Base-by-base conservation (phyloP, 2,329 filamentous ascomycete genomes). In the Nemania sp. region DNA sequence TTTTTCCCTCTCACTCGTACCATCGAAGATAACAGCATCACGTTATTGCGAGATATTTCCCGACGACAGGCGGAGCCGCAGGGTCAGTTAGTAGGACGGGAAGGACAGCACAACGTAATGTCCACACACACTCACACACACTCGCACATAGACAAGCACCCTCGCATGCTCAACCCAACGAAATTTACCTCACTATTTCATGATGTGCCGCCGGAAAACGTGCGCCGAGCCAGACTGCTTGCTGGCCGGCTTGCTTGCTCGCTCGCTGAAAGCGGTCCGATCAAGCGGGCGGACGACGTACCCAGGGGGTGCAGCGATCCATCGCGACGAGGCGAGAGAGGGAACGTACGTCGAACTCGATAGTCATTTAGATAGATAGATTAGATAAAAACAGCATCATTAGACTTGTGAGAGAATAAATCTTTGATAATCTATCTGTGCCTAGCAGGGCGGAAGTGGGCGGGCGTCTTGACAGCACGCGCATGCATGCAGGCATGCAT, bases 11-110 rank as follows among this genome's bases (percentile, higher is more conserved):
- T 43, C 42, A 13, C 49, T 60, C 50, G 46, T 48, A 60, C 35
- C 35, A 59, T 54, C 25, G 18, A 46, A 29, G 61, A 63, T 63
- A 60, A 55, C 54, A 55, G 25, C 53, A 54, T 56, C 54, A 49
- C 58, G 48, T 54, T 45, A 53, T 52, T 50, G 49, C 52, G 51
- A 61, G 54, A 51, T 48, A 53, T 51, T 50, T 48, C 50, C 51
- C 35, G 47, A 51, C 48, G 43, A 18, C 42, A 48, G 54, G 58
- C 54, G 54, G 53, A 54, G 40, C 40, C 34, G 37, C 5, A 43
- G 45, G 43, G 25, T 29, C 25, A 29, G 25, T 29, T 3, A 7
- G 3, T 3, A 3, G 7, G 25, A 29, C 25, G 25, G 25, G 25
- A n/a, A 29, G 25, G 25, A 29, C 54, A 62, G 54, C 52, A 32